A percentile compares a stretch with the other conserved stretches of the same genome.
Conservation (phyloP, 495 filamentous ascomycete genomes). For the Aspergillus homomorphus region DNA sequence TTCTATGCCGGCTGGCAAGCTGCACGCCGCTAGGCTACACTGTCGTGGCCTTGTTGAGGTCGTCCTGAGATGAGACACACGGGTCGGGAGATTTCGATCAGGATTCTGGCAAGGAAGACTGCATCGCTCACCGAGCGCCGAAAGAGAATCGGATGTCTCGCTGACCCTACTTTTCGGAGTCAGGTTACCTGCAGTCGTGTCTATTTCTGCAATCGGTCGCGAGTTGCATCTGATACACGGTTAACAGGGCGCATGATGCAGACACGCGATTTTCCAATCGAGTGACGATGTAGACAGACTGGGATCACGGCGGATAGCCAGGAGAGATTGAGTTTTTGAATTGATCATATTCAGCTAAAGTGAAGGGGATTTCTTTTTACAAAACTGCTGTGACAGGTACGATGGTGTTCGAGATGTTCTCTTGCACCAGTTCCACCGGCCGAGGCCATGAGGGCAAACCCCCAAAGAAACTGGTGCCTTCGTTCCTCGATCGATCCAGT, state of each 20-base stretch:
- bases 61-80: background rate
- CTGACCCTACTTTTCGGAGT: background rate
- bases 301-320: too few species aligned
- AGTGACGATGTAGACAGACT: background rate
- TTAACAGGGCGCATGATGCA: background rate
- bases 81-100: background rate
- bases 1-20: background rate
- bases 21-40: background rate
- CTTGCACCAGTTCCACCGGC: constrained; percentile 65
- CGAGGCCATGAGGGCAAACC: constrained; percentile 36
- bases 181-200: background rate
- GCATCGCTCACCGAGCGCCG: background rate
- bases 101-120: background rate
- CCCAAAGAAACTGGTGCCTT: constrained; percentile 60
- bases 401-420: constrained; percentile 65
- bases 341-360: background rate
- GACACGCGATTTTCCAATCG: background rate
- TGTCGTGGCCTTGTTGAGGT: background rate
- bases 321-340: too few species aligned
- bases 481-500: constrained; percentile 49
- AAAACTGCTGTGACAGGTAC: constrained; percentile 4
- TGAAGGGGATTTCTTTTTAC: background rate
- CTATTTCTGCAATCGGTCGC: background rate
- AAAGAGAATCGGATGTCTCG: background rate
- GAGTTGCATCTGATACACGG: background rate